Conservation (phyloP, 108 stramenopile genomes). For the Cyclostephanos tholiformis region DNA sequence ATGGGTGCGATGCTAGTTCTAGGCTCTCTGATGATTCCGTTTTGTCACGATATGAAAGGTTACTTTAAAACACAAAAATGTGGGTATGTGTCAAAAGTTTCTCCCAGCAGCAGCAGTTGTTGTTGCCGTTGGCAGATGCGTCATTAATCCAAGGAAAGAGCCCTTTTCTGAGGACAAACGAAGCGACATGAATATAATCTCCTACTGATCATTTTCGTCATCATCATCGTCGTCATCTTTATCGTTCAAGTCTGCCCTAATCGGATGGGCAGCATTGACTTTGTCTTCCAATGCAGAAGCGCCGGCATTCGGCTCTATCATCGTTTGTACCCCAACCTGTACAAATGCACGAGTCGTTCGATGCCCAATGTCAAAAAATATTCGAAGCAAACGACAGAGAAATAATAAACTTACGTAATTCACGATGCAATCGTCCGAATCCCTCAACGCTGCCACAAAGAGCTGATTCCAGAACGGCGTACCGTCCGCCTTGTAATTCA, state of each 20-base stretch:
- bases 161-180: too few species aligned
- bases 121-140: too few species aligned
- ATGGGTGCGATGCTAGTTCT: too few species aligned
- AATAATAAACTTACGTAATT: slow-evolving; percentile 82
- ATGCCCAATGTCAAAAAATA: too few species aligned
- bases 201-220: neutral
- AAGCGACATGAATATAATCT: too few species aligned
- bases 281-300: slow-evolving; percentile 79
- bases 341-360: neutral
- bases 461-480: slow-evolving; percentile 99
- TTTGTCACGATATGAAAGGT: too few species aligned
- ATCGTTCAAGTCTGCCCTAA: slow-evolving; percentile 26
- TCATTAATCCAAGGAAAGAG: too few species aligned
- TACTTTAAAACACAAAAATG: too few species aligned
- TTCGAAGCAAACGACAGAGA: slow-evolving; percentile 1
- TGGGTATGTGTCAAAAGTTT: too few species aligned
- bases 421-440: slow-evolving; percentile 91
- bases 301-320: slow-evolving; percentile 80
- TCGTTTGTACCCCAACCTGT: slow-evolving; percentile 90
- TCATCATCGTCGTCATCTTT: slow-evolving; percentile 28
- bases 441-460: slow-evolving; percentile 93
- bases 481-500: slow-evolving; percentile 98
- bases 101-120: too few species aligned
- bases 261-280: slow-evolving; percentile 81
- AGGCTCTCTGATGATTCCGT: too few species aligned